These are phyloP conservation scores for Pelargonium cotyledonis DNA, from an alignment of 441 rosid species.

Conservation along the genomic window DNA sequence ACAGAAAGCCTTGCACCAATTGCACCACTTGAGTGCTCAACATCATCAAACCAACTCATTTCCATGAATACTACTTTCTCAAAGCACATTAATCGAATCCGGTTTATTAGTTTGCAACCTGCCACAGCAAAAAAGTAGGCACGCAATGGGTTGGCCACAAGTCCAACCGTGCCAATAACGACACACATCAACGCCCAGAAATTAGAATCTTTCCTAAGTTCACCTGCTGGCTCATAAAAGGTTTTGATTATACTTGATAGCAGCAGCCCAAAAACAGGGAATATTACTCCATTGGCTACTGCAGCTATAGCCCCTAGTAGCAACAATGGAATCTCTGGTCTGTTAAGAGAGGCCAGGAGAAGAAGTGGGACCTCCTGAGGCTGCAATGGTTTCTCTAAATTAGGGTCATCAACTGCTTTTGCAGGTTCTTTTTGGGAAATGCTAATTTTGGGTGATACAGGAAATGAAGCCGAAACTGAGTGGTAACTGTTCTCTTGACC, in stretches of 20 bases:
- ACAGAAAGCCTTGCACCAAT: slow-evolving; percentile 64
- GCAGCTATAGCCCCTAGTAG: slow-evolving; percentile 51
- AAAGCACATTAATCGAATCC: slow-evolving; percentile 58
- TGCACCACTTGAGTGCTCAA: slow-evolving; percentile 67
- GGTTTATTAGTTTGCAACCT: slow-evolving; percentile 48
- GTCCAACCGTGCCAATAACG: slow-evolving; percentile 27
- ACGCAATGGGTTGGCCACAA: slow-evolving; percentile 35
- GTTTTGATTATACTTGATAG: slow-evolving; percentile 51
- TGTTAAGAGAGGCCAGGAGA: slow-evolving; percentile 51
- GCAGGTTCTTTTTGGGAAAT: slow-evolving; percentile 19
- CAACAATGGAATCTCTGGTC: slow-evolving; percentile 46
- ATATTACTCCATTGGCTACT: slow-evolving; percentile 38
- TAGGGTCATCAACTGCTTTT: slow-evolving; percentile 22
- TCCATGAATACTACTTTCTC: slow-evolving; percentile 79
- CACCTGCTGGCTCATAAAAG: slow-evolving; percentile 38
- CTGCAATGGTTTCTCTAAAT: slow-evolving; percentile 15
- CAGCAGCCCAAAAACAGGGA: slow-evolving; percentile 52
- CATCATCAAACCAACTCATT: slow-evolving; percentile 69
- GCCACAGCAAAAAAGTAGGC: slow-evolving; percentile 62
- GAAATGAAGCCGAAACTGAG: slow-evolving; percentile 38
- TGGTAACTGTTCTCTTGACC: slow-evolving; percentile 20
- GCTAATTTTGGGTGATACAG: slow-evolving; percentile 32
- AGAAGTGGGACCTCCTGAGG: slow-evolving; percentile 36
- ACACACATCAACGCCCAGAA: slow-evolving; percentile 44
- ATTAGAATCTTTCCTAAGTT: slow-evolving; percentile 37